Percentiles rank a stretch among this genome's conserved stretches.
phyloP scores from a whole-genome alignment of 768 basidiomycete genomes.

The Pulveroboletus sp. region DNA sequence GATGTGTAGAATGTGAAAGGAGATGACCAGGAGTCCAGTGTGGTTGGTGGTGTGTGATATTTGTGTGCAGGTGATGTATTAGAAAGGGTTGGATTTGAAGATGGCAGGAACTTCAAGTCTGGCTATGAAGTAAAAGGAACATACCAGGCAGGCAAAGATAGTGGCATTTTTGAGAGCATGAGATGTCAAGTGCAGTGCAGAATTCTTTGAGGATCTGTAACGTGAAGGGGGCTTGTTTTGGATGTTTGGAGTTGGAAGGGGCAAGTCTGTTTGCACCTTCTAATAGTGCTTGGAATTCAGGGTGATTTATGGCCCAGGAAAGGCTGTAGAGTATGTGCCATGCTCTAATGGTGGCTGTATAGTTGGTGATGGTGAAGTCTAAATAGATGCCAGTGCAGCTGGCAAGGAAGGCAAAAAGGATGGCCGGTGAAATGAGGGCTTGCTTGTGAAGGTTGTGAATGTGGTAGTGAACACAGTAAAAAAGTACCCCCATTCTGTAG shows the following conservation, averaged over 20 bases:
- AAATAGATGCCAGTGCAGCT: too few relatives aligned
- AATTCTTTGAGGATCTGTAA: too few relatives aligned
- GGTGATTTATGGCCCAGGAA: neutral
- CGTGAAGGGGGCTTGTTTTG: neutral
- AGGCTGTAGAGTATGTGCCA: neutral
- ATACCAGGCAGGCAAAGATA: neutral
- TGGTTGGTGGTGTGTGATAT: neutral
- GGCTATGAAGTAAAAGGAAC: conserved; percentile 13
- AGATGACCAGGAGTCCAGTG: neutral
- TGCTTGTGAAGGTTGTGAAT: too few relatives aligned
- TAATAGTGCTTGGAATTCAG: neutral
- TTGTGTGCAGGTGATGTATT: neutral
- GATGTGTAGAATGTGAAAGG: neutral
- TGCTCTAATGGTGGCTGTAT: too few relatives aligned
- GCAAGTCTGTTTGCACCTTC: neutral
- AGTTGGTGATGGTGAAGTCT: too few relatives aligned
- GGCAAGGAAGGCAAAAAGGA: too few relatives aligned
- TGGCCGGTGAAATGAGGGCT: too few relatives aligned
- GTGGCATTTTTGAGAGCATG: neutral
- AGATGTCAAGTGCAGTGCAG: neutral
- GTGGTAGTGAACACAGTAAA: too few relatives aligned
- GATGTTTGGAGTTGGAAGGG: neutral
- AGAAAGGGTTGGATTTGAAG: neutral
- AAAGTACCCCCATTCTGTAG: too few relatives aligned
- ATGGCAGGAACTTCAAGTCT: conserved; percentile 19